Conservation (phyloP, 2,329 filamentous ascomycete species). For the Clonostachys rosea region DNA sequence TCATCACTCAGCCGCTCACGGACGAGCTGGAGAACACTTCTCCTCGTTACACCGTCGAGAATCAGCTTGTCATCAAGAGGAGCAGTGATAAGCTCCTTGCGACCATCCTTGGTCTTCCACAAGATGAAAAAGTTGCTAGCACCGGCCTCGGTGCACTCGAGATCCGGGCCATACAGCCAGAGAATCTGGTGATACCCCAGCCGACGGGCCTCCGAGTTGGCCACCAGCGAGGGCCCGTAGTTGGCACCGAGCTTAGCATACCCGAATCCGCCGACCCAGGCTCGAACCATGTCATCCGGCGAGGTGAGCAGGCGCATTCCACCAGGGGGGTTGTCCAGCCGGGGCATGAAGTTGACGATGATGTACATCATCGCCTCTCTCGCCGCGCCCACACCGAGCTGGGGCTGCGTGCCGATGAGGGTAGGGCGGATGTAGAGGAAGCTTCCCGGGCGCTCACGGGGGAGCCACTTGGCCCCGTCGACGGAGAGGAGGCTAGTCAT, state of each 20-base stretch:
- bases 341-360: constrained; percentile 61
- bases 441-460: constrained; percentile 58
- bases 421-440: constrained; percentile 86
- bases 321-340: constrained; percentile 43
- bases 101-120: constrained; percentile 52
- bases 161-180: constrained; percentile 82
- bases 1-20: constrained; percentile 54
- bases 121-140: constrained; percentile 90
- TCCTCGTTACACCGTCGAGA: constrained; percentile 81
- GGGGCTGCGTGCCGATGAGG: constrained; percentile 76
- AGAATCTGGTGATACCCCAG: constrained; percentile 83
- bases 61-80: constrained; percentile 80
- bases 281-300: constrained; percentile 77
- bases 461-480: constrained; percentile 77
- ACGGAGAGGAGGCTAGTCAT: constrained; percentile 66
- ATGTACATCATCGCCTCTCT: constrained; percentile 83
- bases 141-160: constrained; percentile 83
- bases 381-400: constrained; percentile 77
- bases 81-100: constrained; percentile 71
- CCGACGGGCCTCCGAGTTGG: constrained; percentile 68
- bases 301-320: constrained; percentile 75
- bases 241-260: constrained; percentile 92
- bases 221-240: constrained; percentile 80
- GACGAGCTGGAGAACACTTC: constrained; percentile 72
- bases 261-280: constrained; percentile 91